Conservation (phyloP, 1,284 basidiomycete species). For the Apiotrichum porosum region DNA sequence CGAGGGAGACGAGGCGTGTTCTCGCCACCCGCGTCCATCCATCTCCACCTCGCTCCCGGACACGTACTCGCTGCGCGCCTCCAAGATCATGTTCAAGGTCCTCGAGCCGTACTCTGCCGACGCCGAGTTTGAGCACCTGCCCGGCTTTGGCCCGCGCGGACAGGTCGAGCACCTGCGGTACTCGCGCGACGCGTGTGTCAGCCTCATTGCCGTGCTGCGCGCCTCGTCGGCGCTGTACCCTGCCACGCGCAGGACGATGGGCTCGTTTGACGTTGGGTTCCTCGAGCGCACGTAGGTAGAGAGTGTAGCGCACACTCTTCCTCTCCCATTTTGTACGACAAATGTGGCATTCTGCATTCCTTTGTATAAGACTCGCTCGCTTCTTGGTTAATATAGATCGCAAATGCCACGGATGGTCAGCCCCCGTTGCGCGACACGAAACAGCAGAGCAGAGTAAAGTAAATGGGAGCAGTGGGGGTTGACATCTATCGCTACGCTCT, state of each 20-base stretch:
- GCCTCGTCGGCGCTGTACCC: constrained; percentile 35
- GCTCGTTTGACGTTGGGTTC: constrained; percentile 38
- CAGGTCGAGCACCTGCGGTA: constrained; percentile 39
- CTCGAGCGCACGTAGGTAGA: constrained; percentile 27
- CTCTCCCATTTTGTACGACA: no score
- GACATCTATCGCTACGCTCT: no score
- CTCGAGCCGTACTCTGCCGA: constrained; percentile 9
- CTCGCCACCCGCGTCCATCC: background rate
- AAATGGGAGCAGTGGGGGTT: no score
- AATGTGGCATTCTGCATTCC: background rate
- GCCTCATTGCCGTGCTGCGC: constrained; percentile 24
- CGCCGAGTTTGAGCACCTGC: constrained; percentile 5
- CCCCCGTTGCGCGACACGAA: no score
- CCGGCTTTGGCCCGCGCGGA: constrained; percentile 5
- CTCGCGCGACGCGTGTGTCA: constrained; percentile 25
- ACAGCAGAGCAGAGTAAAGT: no score
- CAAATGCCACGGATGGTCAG: no score
- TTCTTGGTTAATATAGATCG: no score
- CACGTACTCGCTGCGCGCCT: constrained; percentile 19
- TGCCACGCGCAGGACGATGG: constrained; percentile 25
- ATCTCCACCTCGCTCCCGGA: constrained; percentile 1
- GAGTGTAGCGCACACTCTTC: no score
- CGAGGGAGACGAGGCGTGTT: background rate
- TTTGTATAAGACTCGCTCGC: no score
- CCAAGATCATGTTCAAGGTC: constrained; percentile 39